Base-by-base conservation (phyloP, 495 filamentous ascomycete species). In the Hypoxylon rickii region DNA sequence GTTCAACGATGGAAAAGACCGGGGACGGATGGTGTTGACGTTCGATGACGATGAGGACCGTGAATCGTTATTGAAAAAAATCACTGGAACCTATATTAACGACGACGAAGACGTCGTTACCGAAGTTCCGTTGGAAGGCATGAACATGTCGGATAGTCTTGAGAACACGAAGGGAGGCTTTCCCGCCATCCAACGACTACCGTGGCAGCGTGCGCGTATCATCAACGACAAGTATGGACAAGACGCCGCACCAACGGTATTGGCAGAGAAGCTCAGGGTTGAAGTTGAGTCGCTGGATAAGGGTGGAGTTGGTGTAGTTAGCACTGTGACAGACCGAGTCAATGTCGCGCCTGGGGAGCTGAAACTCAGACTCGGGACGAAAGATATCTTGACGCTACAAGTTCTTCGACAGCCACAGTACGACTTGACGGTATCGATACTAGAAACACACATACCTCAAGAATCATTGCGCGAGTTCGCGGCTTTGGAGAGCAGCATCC, bases 291-390 rank as follows among this genome's bases (percentile, higher is more conserved):
- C 66, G 6, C 41, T 69, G 11, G 86, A 75, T 40, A 82, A 86
- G 55, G 80, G 78, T 61, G 88, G 87, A 7, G 60, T 62, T 43
- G 66, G 66, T 6, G 58, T 69, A 7, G 60, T 69, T 1, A 52
- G 66, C 51, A 87, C 81, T 36, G 76, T 89, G 7, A 89, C 86
- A 5, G 89, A 92, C 70, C 80, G 88, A 15, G 75, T 92, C 52
- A 89, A 89, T 56, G 73, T 88, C n/a, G 85, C 79, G n/a, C 85
- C 86, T 50, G 88, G 89, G 7, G 86, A 90, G 63, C 64, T 92
- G 49, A 84, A 81, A 65, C 63, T 92, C 19, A 71, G 68, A 22
- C 73, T 90, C 17, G 81, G 86, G 51, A 77, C 83, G 44, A 76
- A 75, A 33, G 77, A 82, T 46, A 75, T 80, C 11, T 83, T 79